Evolutionary conservation across 352 stramenopile species (phyloP).

Genomic region (Phytopythium boreale): DNA sequence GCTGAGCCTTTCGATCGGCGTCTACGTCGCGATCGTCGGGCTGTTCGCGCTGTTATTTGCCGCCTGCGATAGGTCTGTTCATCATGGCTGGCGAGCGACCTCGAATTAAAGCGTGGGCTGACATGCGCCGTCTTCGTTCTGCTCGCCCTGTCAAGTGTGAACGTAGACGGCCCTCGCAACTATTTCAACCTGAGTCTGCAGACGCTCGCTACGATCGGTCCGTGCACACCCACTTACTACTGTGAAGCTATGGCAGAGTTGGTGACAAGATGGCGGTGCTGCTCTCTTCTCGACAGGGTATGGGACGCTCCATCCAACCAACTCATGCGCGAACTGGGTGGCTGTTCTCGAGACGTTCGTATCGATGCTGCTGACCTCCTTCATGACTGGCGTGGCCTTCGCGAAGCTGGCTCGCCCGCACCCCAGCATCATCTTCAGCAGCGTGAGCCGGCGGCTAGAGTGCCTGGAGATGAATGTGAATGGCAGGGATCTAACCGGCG

Average conservation of each 20-base stretch:
- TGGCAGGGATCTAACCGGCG: not conserved
- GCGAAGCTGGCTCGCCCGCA: slow-evolving; percentile 57
- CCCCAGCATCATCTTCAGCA: slow-evolving; percentile 47
- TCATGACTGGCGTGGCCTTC: slow-evolving; percentile 62
- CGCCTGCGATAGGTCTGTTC: slow-evolving; percentile 29
- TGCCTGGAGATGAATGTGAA: not conserved
- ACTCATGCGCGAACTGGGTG: slow-evolving; percentile 55
- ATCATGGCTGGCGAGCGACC: not conserved
- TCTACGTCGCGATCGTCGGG: slow-evolving; percentile 43
- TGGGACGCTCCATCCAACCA: slow-evolving; percentile 37
- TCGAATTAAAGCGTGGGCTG: not conserved
- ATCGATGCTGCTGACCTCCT: slow-evolving; percentile 53
- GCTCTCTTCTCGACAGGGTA: slow-evolving; percentile 22
- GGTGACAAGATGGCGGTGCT: not conserved
- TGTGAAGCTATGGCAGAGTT: not conserved
- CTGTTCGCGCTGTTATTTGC: slow-evolving; percentile 49
- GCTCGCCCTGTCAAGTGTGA: slow-evolving; percentile 7
- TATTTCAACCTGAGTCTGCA: slow-evolving; percentile 67
- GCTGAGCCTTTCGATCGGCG: slow-evolving; percentile 39
- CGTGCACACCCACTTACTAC: not conserved
- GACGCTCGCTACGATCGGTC: slow-evolving; percentile 57
- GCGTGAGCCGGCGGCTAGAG: slow-evolving; percentile 9
- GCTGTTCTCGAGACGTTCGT: slow-evolving; percentile 45
- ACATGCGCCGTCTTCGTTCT: not conserved
- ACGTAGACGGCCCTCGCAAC: slow-evolving; percentile 21